Base-by-base conservation (phyloP, 805 yeast species). In the Torulaspora indica region DNA sequence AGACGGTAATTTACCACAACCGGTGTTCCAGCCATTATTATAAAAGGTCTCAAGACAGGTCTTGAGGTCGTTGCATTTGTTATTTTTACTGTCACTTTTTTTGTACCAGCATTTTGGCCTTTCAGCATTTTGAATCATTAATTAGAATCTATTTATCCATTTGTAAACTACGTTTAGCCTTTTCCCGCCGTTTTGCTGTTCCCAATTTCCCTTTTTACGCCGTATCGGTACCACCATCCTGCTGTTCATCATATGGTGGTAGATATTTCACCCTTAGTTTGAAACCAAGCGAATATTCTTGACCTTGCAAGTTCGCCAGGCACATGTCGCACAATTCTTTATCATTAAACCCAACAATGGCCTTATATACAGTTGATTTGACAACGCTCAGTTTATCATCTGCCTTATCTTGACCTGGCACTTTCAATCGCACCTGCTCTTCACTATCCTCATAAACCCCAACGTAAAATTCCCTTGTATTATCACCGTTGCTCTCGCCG, bases 391-490 rank as follows among this genome's bases (percentile, higher is more conserved):
- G 54, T 57, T 53, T 60, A 40, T 31, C 46, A 50, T 42, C 48
- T 27, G 28, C 34, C 23, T 23, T 38, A 29, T 20, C 38, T 28
- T 33, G 43, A 38, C 22, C 40, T 15, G 22, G 4, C 22, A 52
- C 32, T 18, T 45, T 51, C 6, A 57, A 35, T 12, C 38, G 46
- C 22, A 50, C 33, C 32, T 46, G 44, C 12, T 43, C 52, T 33
- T 61, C 66, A 20, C 52, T 49, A 24, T 54, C 57, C 35, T 63
- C 68, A 41, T 61, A 63, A 8, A 63, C 65, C 4, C 68, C 68
- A 20, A 63, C 68, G 47, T 63, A 63, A 38, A 63, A 62, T 39
- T 63, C 67, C 42, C 60, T 50, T n/a, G 66, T 62, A 36, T 60
- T 59, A 41, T 58, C 46, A 9, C 40, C 22, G 14, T 20, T 31